Conservation (phyloP, 2,329 filamentous ascomycete genomes). For the Venturia effusa region DNA sequence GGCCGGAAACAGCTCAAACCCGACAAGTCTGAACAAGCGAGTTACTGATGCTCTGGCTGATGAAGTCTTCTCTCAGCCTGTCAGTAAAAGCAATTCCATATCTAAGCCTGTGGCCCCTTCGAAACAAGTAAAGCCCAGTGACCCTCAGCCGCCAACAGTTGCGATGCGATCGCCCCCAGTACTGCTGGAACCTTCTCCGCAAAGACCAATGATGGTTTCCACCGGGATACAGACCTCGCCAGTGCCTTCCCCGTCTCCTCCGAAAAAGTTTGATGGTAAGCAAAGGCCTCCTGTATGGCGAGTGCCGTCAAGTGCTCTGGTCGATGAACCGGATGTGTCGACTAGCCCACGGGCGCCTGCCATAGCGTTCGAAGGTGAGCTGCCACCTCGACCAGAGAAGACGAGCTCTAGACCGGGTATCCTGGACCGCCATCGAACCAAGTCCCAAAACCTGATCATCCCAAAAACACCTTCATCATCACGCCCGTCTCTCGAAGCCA, state of each 20-base stretch:
- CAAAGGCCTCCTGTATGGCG: constrained; percentile 41
- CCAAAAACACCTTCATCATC: constrained; percentile 46
- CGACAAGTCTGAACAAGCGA: constrained; percentile 49
- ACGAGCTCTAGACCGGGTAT: not conserved
- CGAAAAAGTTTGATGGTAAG: constrained; percentile 27
- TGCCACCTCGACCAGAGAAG: constrained; percentile 10
- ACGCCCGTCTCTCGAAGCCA: constrained; percentile 60
- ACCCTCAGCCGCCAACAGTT: constrained; percentile 15
- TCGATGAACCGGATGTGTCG: not conserved
- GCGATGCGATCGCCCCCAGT: constrained; percentile 19
- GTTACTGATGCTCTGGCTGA: constrained; percentile 72
- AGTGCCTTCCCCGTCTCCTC: constrained; percentile 26
- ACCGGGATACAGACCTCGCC: constrained; percentile 74
- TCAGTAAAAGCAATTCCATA: not conserved
- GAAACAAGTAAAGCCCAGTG: constrained; percentile 19
- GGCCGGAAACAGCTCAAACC: constrained; percentile 34
- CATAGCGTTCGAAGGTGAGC: constrained; percentile 6
- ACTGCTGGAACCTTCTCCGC: constrained; percentile 33
- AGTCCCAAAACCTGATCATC: constrained; percentile 39
- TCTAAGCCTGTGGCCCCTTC: constrained; percentile 17
- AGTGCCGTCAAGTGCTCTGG: constrained; percentile 29
- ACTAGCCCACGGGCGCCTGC: not conserved
- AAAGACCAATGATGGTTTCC: constrained; percentile 45
- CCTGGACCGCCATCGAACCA: constrained; percentile 29
- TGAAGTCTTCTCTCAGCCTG: constrained; percentile 57